phyloP scores from a whole-genome alignment of 352 stramenopile species.

The Aphanomyces euteiches region DNA sequence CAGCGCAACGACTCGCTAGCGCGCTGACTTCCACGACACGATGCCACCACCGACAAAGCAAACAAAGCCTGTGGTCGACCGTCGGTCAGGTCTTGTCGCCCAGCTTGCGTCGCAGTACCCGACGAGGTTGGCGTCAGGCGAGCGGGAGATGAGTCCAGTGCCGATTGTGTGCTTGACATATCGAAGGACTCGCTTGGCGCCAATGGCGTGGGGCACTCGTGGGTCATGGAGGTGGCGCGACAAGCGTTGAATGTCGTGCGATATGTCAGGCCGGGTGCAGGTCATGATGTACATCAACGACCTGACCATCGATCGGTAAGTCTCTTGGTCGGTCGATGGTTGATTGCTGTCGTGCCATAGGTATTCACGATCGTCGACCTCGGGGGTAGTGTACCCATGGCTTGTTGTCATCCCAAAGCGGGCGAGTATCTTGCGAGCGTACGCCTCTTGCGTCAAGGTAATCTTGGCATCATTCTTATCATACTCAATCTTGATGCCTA shows the following conservation, averaged over 20 bases:
- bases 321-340: background rate
- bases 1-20: constrained; percentile 28
- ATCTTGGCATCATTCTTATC: background rate
- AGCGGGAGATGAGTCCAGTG: no score
- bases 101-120: constrained; percentile 20
- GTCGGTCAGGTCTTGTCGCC: constrained; percentile 18
- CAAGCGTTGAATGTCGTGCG: constrained; percentile 20
- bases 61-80: constrained; percentile 7
- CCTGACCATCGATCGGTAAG: constrained; percentile 22
- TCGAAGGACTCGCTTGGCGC: constrained; percentile 12
- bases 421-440: constrained; percentile 24
- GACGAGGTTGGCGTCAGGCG: background rate
- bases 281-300: constrained; percentile 32
- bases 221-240: constrained; percentile 9
- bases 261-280: constrained; percentile 32
- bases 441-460: constrained; percentile 21
- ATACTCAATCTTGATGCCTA: constrained; percentile 23
- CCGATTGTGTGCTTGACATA: background rate
- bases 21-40: constrained; percentile 6
- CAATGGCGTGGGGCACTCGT: background rate
- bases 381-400: constrained; percentile 16
- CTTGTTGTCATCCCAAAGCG: constrained; percentile 8
- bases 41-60: background rate
- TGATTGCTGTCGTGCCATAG: background rate
- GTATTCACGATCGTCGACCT: background rate